Evolutionary conservation across 257 asterid species (phyloP).

Genomic region (Solanum chiquidenum): DNA sequence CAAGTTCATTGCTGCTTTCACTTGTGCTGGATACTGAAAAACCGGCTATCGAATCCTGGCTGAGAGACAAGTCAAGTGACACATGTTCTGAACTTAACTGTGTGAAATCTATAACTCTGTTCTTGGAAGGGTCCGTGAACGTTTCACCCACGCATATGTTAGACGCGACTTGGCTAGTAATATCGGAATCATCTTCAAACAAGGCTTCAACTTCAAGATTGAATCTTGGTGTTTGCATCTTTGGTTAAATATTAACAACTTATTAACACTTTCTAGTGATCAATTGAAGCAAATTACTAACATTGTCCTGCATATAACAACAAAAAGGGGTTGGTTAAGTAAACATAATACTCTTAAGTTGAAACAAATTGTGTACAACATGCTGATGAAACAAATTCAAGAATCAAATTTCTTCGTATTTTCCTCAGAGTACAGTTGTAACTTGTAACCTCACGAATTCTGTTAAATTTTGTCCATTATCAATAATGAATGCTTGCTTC

Average conservation of each 20-base stretch:
- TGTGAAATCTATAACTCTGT: slow-evolving; percentile 5
- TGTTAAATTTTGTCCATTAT: background rate
- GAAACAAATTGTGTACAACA: background rate
- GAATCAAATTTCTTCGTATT: background rate
- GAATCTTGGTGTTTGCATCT: slow-evolving; percentile 26
- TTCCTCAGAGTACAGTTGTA: background rate
- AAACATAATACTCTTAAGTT: background rate
- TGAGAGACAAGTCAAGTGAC: slow-evolving; percentile 36
- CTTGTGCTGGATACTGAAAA: slow-evolving; percentile 39
- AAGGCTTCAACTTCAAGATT: slow-evolving; percentile 23
- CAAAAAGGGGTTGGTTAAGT: background rate
- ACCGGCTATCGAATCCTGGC: slow-evolving; percentile 8
- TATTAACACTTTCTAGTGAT: background rate
- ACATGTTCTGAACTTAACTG: slow-evolving; percentile 14
- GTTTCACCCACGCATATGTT: slow-evolving; percentile 24
- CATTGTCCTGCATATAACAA: background rate
- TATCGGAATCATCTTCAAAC: slow-evolving; percentile 20
- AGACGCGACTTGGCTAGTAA: slow-evolving; percentile 28
- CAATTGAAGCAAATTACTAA: background rate
- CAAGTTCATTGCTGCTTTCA: slow-evolving; percentile 34
- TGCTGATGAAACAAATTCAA: background rate
- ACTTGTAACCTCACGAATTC: background rate
- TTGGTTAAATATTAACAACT: background rate
- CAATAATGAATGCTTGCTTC: background rate
- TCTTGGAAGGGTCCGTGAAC: background rate